These are phyloP conservation scores for Neodidymelliopsis sp. DNA, from an alignment of 2,329 filamentous ascomycete genomes.

Conservation along the genomic window DNA sequence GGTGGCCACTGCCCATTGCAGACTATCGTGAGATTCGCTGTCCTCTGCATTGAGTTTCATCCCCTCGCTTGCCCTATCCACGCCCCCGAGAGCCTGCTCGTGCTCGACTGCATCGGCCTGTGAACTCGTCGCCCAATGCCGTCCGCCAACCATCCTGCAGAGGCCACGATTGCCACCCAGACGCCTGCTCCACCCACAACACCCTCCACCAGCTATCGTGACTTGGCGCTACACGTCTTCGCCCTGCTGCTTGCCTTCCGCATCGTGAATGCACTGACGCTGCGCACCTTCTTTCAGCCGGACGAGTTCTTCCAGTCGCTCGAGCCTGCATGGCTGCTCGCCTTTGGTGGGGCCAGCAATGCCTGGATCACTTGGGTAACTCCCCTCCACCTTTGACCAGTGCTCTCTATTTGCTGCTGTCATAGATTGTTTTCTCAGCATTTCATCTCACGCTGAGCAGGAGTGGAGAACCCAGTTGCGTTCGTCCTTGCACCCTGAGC, in stretches of 20 bases:
- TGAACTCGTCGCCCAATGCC: slow-evolving; percentile 42
- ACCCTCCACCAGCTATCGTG: slow-evolving; percentile 39
- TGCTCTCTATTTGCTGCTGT: slow-evolving; percentile 5
- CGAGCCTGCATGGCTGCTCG: slow-evolving; percentile 90
- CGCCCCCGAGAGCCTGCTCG: slow-evolving; percentile 28
- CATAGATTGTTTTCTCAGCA: background rate
- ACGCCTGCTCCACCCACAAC: slow-evolving; percentile 31
- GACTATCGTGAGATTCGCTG: slow-evolving; percentile 16
- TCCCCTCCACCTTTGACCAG: slow-evolving; percentile 16
- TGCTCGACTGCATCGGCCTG: slow-evolving; percentile 24
- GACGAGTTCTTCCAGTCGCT: slow-evolving; percentile 97
- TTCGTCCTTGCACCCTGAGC: slow-evolving; percentile 86
- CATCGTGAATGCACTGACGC: slow-evolving; percentile 77
- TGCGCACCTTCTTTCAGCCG: slow-evolving; percentile 94
- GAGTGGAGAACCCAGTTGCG: slow-evolving; percentile 92
- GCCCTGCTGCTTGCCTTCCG: slow-evolving; percentile 69
- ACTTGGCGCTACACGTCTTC: slow-evolving; percentile 38
- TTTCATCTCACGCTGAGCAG: slow-evolving; percentile 59
- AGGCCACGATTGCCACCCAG: slow-evolving; percentile 39
- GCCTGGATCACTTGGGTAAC: slow-evolving; percentile 97
- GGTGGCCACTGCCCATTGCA: slow-evolving; percentile 4
- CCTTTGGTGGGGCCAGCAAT: slow-evolving; percentile 77
- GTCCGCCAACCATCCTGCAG: slow-evolving; percentile 35
- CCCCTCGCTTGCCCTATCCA: slow-evolving; percentile 30
- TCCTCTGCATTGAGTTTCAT: slow-evolving; percentile 15